phyloP scores from a whole-genome alignment of 106 monocot genomes.

The Dendrobium officinale region DNA sequence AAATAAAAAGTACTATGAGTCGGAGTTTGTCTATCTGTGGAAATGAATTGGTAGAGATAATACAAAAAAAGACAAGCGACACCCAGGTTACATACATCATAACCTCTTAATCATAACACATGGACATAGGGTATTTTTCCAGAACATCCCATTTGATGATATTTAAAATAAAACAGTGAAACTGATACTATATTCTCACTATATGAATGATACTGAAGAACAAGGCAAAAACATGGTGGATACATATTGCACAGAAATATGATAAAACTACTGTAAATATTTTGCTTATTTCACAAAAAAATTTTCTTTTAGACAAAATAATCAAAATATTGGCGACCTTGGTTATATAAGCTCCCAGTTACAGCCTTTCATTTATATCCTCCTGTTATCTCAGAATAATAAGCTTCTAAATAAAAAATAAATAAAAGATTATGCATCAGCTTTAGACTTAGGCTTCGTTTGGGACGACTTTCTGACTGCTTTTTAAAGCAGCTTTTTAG shows the following conservation, averaged over 20 bases:
- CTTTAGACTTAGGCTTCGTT: too few relatives aligned
- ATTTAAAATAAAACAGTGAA: background rate
- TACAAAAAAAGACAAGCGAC: background rate
- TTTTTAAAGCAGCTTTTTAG: too few relatives aligned
- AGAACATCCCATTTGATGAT: background rate
- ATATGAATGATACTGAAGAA: background rate
- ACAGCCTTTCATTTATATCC: too few relatives aligned
- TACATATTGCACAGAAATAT: background rate
- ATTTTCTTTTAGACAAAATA: background rate
- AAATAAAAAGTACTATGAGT: background rate
- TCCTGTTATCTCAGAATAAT: too few relatives aligned
- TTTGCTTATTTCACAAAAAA: background rate
- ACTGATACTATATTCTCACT: background rate
- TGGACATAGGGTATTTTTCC: background rate
- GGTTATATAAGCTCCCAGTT: background rate
- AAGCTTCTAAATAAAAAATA: too few relatives aligned
- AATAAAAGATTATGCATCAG: too few relatives aligned
- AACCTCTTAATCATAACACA: background rate
- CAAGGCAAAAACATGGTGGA: background rate
- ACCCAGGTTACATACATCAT: background rate
- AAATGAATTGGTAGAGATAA: background rate
- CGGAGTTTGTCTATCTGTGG: background rate
- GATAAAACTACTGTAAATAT: background rate
- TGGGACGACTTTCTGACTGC: too few relatives aligned
- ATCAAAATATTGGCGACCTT: background rate